Evolutionary conservation across 1,284 basidiomycete species (phyloP), one percentile per base, ranked within the genome.

Genomic region (Malassezia japonica): DNA sequence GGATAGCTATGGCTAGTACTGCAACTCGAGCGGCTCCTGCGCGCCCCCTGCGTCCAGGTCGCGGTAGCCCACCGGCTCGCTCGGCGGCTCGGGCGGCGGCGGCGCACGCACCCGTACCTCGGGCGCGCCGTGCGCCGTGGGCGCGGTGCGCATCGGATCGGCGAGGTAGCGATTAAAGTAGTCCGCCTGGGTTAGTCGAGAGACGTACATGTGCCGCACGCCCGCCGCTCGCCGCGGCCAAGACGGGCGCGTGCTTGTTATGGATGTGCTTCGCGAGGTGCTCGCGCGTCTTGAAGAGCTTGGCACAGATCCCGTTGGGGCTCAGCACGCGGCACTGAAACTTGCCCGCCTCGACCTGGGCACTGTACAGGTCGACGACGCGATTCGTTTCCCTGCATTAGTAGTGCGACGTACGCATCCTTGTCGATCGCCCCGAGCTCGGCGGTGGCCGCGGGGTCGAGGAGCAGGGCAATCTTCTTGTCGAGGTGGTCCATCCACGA

Each of bases 231-330:
- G 7, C 42, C 23, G 4, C 42, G 31, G 13, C 60, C 38, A 67
- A 54, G 20, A 62, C 51, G 1, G 42, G 52, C 20, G 55, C 45
- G 41, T 71, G 68, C 50, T 67, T 69, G 54, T 67, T 69, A 31
- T 59, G 41, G 2, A 71, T 51, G 40, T 71, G 68, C 62, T 71
- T 69, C 48, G 62, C 61, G 3, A 66, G 62, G 49, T 67, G 69
- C 28, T 55, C 51, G 16, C 48, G 48, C 15, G 62, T 63, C 40
- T 62, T 66, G 58, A 71, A 71, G 7, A 63, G 59, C 50, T 71
- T 71, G 41, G 59, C 59, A 24, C 68, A 71, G 28, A 60, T 53
- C 1, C 46, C 45, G 7, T 48, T 57, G 18, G 35, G 34, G 27
- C 62, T 24, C 4, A 51, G 45, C 21, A 69, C 64, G 8, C 55